phyloP scores from a whole-genome alignment of 306 rosid genomes.

The Dryas drummondii region DNA sequence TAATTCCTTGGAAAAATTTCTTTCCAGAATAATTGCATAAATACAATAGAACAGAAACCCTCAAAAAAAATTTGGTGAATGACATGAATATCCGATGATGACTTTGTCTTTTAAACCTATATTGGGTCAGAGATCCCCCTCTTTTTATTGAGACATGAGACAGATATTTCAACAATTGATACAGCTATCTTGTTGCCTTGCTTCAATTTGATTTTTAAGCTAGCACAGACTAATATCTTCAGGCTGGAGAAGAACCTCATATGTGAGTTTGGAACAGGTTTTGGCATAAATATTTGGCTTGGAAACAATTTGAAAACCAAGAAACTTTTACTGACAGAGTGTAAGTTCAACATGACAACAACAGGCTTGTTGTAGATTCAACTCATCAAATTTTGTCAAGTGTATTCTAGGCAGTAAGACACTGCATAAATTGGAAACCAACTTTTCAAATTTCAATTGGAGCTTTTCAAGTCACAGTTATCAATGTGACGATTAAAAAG shows the following conservation, averaged over 20 bases:
- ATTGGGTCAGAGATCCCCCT: neutral
- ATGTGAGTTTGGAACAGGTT: neutral
- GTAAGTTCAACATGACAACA: neutral
- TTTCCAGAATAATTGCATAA: neutral
- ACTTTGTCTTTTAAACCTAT: neutral
- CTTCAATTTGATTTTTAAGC: neutral
- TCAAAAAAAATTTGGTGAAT: neutral
- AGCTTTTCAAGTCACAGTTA: conserved; percentile 18
- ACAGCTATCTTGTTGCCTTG: neutral
- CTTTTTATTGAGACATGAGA: neutral
- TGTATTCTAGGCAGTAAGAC: conserved; percentile 12
- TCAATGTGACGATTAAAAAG: conserved; percentile 8
- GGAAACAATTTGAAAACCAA: conserved; percentile 13
- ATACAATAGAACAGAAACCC: neutral
- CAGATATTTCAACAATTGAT: neutral
- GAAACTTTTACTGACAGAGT: neutral
- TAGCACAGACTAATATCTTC: neutral
- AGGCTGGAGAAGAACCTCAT: conserved; percentile 4
- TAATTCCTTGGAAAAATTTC: neutral
- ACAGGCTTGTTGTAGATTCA: conserved; percentile 2
- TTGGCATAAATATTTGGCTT: conserved; percentile 5
- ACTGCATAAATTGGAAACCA: conserved; percentile 12
- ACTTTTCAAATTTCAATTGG: conserved; percentile 4
- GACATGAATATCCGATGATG: neutral
- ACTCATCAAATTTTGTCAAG: neutral